phyloP scores from a whole-genome alignment of 208 protist genomes.

The Leishmania aethiopica region DNA sequence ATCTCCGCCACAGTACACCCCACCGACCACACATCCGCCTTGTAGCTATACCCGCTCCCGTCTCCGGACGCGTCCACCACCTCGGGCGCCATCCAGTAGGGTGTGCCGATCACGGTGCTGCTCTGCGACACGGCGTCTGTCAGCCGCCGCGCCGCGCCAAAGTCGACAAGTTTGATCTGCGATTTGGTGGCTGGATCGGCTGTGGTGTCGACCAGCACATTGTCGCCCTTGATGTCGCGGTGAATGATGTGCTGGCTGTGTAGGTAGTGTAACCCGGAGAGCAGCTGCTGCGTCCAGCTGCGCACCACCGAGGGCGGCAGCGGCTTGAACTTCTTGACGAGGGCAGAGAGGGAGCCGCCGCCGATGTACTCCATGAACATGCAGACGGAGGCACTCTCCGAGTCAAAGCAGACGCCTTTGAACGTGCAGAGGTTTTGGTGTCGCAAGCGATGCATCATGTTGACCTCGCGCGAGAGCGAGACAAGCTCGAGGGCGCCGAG shows the following conservation, averaged over 20 bases:
- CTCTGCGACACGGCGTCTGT: slow-evolving; percentile 86
- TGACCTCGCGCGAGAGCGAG: slow-evolving; percentile 90
- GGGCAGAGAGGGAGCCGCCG: slow-evolving; percentile 79
- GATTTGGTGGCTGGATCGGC: slow-evolving; percentile 50
- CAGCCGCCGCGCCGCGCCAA: slow-evolving; percentile 82
- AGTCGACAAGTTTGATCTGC: slow-evolving; percentile 93
- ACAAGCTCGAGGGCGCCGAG: slow-evolving; percentile 83
- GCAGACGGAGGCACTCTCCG: slow-evolving; percentile 60
- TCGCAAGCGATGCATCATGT: slow-evolving; percentile 88
- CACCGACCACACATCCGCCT: slow-evolving; percentile 94
- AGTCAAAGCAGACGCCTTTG: slow-evolving; percentile 81
- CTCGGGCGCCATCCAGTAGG: slow-evolving; percentile 95
- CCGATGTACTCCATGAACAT: slow-evolving; percentile 95
- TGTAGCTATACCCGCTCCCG: slow-evolving; percentile 83
- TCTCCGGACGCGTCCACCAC: slow-evolving; percentile 72
- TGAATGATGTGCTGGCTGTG: slow-evolving; percentile 93
- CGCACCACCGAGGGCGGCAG: slow-evolving; percentile 80
- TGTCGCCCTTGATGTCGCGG: slow-evolving; percentile 93
- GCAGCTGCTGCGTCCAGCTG: slow-evolving; percentile 89
- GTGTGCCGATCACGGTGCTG: slow-evolving; percentile 90
- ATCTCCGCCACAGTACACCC: slow-evolving; percentile 94
- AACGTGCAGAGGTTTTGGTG: slow-evolving; percentile 94
- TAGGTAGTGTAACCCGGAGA: slow-evolving; percentile 84
- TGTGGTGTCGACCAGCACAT: slow-evolving; percentile 87
- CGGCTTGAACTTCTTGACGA: slow-evolving; percentile 91